phyloP scores from a whole-genome alignment of 2,329 filamentous ascomycete genomes.

The Diaporthe velutina region DNA sequence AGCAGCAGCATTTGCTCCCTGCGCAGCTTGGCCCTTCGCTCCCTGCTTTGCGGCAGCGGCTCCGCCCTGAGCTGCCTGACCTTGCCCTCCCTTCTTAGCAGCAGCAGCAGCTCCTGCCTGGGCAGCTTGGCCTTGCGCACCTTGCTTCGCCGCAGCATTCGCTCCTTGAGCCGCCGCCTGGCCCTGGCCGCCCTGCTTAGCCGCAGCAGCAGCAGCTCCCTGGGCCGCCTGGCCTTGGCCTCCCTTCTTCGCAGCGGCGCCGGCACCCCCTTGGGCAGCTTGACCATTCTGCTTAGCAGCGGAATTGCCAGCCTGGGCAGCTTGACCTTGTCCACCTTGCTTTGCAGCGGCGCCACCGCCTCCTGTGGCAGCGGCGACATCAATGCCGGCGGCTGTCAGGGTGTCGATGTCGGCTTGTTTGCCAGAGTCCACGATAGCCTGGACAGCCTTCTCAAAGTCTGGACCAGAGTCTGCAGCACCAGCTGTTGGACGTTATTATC shows the following conservation, averaged over 20 bases:
- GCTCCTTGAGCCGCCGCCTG: not conserved
- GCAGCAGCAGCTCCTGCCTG: not conserved
- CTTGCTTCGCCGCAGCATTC: not conserved
- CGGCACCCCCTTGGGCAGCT: not conserved
- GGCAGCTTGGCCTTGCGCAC: not conserved
- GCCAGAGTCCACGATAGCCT: slow-evolving; percentile 20
- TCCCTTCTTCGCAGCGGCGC: not conserved
- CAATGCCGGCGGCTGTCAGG: slow-evolving; percentile 22
- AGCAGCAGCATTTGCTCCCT: not conserved
- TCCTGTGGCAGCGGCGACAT: slow-evolving; percentile 4
- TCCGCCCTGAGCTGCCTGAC: not conserved
- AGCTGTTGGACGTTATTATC: not conserved
- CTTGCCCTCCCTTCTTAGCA: not conserved
- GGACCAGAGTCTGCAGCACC: slow-evolving; percentile 21
- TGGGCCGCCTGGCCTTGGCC: not conserved
- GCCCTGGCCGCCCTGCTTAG: not conserved
- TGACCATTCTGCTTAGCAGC: not conserved
- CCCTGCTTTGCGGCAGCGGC: not conserved
- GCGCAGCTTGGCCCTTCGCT: too few relatives aligned
- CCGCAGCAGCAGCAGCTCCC: not conserved
- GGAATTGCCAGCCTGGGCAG: too few relatives aligned
- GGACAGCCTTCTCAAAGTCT: slow-evolving; percentile 29
- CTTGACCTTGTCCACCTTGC: not conserved
- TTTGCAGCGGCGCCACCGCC: not conserved
- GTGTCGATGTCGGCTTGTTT: slow-evolving; percentile 22